Base-by-base conservation (phyloP, 179 eudicot species). In the Silene vulgaris region DNA sequence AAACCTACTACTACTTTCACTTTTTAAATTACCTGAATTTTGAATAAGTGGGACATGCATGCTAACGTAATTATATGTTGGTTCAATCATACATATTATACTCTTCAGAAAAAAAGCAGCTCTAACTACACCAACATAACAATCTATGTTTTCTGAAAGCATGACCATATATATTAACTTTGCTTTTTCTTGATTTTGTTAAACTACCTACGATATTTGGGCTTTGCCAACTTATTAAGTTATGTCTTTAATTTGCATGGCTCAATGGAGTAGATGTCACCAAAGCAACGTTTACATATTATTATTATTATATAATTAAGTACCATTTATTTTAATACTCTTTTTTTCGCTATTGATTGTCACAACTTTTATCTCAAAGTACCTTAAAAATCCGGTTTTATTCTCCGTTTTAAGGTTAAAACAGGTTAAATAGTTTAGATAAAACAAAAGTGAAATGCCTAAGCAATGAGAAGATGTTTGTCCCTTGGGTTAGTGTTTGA, bases 31-130 rank as follows among this genome's bases (percentile, higher is more conserved):
- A 56, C 73, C 78, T 0, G 78, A 77, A 74, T 69, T 77, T 71
- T 32, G 35, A 77, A 81, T 16, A 14, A 28, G 84, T 81, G 74
- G 84, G 84, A 29, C 76, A 71, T n/a, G 23, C 0, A 3, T 3
- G 4, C 37, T 32, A 29, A 45, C 65, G 9, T 73, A 30, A 37
- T 23, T 32, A 32, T 3, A 32, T 3, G 12, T 72, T 14, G 26
- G 40, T 70, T 1, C 26, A 23, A 16, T 54, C 17, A 72, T 23
- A 21, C 20, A 50, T 59, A 74, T 8, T 35, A 74, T 37, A 0
- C 62, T 57, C 1, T 0, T 35, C 40, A 48, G 0, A 48, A 48
- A 50, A 50, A 50, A 50, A 50, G 57, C n/a, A 50, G 57, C 57
- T 50, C 16, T 50, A 50, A 50, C 57, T 2, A 50, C 57, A 50